Evolutionary conservation across 1,284 basidiomycete species (phyloP).

Genomic region (Somion occarium): DNA sequence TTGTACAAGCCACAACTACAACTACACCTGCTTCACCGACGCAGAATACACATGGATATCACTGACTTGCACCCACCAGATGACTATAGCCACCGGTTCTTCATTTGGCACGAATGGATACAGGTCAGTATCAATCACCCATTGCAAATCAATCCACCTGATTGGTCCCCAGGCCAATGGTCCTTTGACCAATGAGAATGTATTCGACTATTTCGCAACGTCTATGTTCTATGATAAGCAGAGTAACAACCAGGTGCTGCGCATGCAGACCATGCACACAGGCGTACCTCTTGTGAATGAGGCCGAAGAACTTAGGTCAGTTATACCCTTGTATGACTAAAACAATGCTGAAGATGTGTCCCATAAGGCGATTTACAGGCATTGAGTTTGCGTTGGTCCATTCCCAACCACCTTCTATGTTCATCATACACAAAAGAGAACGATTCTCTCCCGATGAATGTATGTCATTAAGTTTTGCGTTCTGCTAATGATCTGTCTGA

Average conservation of each 20-base stretch:
- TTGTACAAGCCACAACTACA: not conserved
- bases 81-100: constrained; percentile 75
- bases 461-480: constrained; percentile 28
- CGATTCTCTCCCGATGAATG: constrained; percentile 77
- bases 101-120: constrained; percentile 86
- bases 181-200: constrained; percentile 68
- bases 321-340: constrained; percentile 12
- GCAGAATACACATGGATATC: constrained; percentile 46
- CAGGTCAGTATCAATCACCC: constrained; percentile 38
- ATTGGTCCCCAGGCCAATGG: constrained; percentile 55
- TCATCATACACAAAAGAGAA: constrained; percentile 83
- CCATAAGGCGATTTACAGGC: constrained; percentile 70
- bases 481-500: too few relatives aligned
- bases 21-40: not conserved
- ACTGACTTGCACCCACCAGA: constrained; percentile 73
- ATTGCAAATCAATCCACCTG: constrained; percentile 10
- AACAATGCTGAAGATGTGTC: constrained; percentile 4
- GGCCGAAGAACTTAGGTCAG: constrained; percentile 75
- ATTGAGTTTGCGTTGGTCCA: constrained; percentile 81
- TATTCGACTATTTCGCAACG: constrained; percentile 80
- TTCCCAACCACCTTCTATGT: constrained; percentile 70
- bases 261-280: constrained; percentile 85
- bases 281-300: constrained; percentile 68
- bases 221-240: constrained; percentile 90
- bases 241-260: constrained; percentile 82